Base-by-base conservation (phyloP, 1,284 basidiomycete genomes). In the Rhodotorula sp. region DNA sequence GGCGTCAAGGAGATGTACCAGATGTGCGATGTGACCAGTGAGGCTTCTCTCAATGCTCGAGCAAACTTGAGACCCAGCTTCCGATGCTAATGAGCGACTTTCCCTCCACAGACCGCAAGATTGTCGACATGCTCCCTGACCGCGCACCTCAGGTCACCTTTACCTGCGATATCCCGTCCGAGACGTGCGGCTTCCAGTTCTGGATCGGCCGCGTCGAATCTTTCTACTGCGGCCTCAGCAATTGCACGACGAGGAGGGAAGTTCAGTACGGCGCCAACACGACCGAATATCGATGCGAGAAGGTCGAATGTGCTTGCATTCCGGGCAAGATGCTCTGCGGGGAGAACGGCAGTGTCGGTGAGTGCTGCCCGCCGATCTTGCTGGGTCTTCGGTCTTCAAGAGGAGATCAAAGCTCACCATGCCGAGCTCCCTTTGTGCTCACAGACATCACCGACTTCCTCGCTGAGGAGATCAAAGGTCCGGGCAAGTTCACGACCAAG, bases 21-120 rank as follows among this genome's bases (percentile, higher is more conserved):
- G 81, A 92, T 97, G 88, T 99, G 95, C 83, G 88, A 97, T 80
- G 95, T 99, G 43, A 98, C 95, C 21, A 97, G 92, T 79, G 78
- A 91, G 59, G 26, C 5, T 12, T 5, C 21, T 26, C n/a, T 21
- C 26, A 14, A 28, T n/a, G 0, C 10, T 50, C 7, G 19, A 3
- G 14, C 6, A 18, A 6, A 23, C 4, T 50, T 10, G 49, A 2
- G 23, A 18, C 19, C 12, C 21, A 23, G 50, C 19, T 12, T 26
- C 1, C 38, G 5, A 43, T 6, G 21, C 58, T 7, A 6, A 14
- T 26, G 43, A 54, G 45, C 48, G 48, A 31, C 18, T 10, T 6
- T n/a, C 26, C 23, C 38, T 62, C 63, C 66, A 10, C 76, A 92
- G 90, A 94, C 81, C 88, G 89, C 65, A 93, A 93, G 82, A 95